Base-by-base conservation (phyloP, 441 rosid genomes). In the Raphanus hybrid region DNA sequence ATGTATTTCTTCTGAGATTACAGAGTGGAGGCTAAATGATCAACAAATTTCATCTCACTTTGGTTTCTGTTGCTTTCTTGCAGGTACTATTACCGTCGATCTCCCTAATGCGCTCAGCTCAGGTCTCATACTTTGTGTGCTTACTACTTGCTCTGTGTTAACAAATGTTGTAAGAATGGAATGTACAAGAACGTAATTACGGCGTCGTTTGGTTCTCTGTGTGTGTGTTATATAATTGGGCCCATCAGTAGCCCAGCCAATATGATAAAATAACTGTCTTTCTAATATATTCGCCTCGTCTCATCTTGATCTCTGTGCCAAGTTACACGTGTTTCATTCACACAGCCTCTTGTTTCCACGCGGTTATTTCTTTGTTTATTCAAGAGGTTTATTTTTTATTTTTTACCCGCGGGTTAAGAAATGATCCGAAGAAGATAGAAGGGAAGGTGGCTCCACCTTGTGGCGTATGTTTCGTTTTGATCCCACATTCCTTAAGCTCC, bases 81-180 rank as follows among this genome's bases (percentile, higher is more conserved):
- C 84, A 89, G 94, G 84, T 89, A 88, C 73, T 91, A 91, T 67
- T 84, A 86, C 76, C 85, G 80, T 60, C 85, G 85, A 54, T 84
- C 88, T 34, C 70, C 84, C 35, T 85, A 48, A 79, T 52, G 66
- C 11, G 20, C 32, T n/a, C 23, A 37, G 14, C 63, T 67, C 39
- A 34, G 23, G 20, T 14, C 70, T 60, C 57, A 34, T 43, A 70
- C 58, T 48, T 34, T 41, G 2, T 61, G 43, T 34, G 39, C 37
- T 34, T 48, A 6, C 68, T 45, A 43, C 9, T 45, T 55, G 0
- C 32, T 61, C 18, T 26, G 29, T 23, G 54, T 26, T 14, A 15
- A 70, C 32, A 15, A 8, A 39, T 39, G 43, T 2, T 8, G 11
- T 39, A 9, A 41, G 48, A 41, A 41, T 3, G n/a, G 48, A 29